A percentile compares a stretch with the other conserved stretches of the same genome.
These are phyloP conservation scores for Basidioascus undulatus DNA, from an alignment of 768 basidiomycete species.

Conservation along the genomic window DNA sequence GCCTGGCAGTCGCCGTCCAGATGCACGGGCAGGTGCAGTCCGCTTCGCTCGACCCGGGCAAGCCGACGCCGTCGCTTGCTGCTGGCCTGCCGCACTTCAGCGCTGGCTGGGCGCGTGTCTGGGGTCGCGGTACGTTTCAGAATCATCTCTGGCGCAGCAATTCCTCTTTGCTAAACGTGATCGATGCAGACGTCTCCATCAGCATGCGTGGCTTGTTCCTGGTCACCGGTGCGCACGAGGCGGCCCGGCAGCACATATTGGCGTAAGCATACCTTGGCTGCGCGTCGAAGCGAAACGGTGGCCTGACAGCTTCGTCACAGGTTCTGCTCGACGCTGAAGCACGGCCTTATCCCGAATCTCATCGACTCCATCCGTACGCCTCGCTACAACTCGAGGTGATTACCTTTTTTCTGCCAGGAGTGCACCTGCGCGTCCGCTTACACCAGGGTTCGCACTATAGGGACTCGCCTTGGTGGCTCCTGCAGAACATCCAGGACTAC, in stretches of 20 bases:
- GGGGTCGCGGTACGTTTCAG: conserved; percentile 56
- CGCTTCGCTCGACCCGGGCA: conserved; percentile 48
- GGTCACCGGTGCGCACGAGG: conserved; percentile 68
- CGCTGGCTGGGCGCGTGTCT: conserved; percentile 79
- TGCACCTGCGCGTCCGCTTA: background rate
- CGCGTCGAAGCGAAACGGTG: no score
- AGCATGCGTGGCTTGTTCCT: conserved; percentile 80
- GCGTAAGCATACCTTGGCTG: conserved; percentile 20
- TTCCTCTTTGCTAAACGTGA: no score
- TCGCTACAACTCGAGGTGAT: conserved; percentile 25
- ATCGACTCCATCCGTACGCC: conserved; percentile 71
- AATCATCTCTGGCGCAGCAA: no score
- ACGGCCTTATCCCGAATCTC: conserved; percentile 87
- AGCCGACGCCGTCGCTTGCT: conserved; percentile 54
- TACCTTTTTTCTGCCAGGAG: background rate
- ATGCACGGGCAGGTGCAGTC: conserved; percentile 80
- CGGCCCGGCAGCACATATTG: conserved; percentile 67
- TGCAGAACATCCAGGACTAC: conserved; percentile 96
- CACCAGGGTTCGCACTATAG: conserved; percentile 42
- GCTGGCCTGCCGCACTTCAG: conserved; percentile 91
- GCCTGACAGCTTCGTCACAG: background rate
- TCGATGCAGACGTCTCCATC: conserved; percentile 85
- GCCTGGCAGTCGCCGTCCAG: conserved; percentile 50
- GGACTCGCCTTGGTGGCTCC: conserved; percentile 98
- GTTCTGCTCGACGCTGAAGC: conserved; percentile 78